Evolutionary conservation across 2,329 filamentous ascomycete genomes (phyloP), one percentile per base, ranked within the genome.

Genomic region (Pseudocercospora fijiensis): DNA sequence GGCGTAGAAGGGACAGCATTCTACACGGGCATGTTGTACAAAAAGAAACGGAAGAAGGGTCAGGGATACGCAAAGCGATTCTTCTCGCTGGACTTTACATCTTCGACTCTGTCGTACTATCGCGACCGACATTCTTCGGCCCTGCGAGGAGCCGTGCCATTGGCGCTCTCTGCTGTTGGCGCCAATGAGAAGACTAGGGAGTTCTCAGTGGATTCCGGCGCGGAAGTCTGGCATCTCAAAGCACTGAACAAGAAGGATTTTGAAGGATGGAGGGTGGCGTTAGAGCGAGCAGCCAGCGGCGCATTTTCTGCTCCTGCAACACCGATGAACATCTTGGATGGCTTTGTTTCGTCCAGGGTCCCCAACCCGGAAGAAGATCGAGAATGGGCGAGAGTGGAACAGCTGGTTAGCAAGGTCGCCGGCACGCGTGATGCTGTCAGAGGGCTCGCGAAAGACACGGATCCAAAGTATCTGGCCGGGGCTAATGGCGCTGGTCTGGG

Each of bases 181-280:
- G 92, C 92, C 7, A 93, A 96, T 74, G 91, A 95, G 76, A 87
- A 90, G 72, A 87, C 90, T 41, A 86, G 92, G 67, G 94, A 98
- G 76, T 96, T 99, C 59, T 96, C 90, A 47, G 95, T 99, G 62
- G 95, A 99, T 76, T 98, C 95, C 0, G 95, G 95, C 0, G 93
- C 95, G 2, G 95, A 99, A 77, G 88, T 99, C 26, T 99, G 95
- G 95, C 95, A 98, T 79, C 82, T 99, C 28, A 89, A 88, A 72
- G 92, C 95, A 2, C 86, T 85, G 57, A 96, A 91, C 70, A 85
- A 87, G 57, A 90, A 89, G 68, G 94, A 98, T 66, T 99, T 97
- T 74, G 84, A 86, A 53, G 89, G 90, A 18, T 99, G 95, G 95
- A 92, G 89, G 55, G 84, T 85, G 53, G 94, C 93, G 0, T 80